Base-by-base conservation (phyloP, 2,329 filamentous ascomycete species). In the Nemania diffusa region DNA sequence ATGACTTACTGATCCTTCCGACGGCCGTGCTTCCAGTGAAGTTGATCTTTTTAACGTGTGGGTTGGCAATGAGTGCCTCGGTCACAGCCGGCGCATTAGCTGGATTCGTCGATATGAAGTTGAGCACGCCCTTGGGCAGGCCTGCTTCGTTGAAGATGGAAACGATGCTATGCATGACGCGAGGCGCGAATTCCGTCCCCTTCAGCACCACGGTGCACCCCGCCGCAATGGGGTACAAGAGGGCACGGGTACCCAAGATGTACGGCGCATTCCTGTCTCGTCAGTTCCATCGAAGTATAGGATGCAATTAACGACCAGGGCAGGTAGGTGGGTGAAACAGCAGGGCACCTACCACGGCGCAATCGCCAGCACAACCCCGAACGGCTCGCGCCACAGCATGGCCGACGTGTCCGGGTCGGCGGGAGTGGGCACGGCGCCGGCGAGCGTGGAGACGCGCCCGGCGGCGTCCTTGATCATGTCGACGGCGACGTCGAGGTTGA, bases 281-380 rank as follows among this genome's bases (percentile, higher is more conserved):
- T 65, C 13, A 64, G 22, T n/a, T n/a, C n/a, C n/a, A n/a, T n/a
- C n/a, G n/a, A n/a, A n/a, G n/a, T n/a, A n/a, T n/a, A n/a, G n/a
- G n/a, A n/a, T n/a, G n/a, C n/a, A n/a, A n/a, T n/a, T n/a, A n/a
- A n/a, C n/a, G n/a, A n/a, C n/a, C n/a, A n/a, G n/a, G n/a, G n/a
- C n/a, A n/a, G n/a, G n/a, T n/a, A n/a, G n/a, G n/a, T n/a, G n/a
- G n/a, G n/a, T n/a, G n/a, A n/a, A n/a, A n/a, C n/a, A n/a, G n/a
- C n/a, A n/a, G n/a, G n/a, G 9, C 1, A 62, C 81, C 73, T 82
- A 94, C 93, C 93, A 97, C 9, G 93, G 92, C 2, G 91, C 92
- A 78, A 97, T 93, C 2, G 88, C 90, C 32, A 97, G 81, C 17
- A 94, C 84, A 7, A 96, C 92, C 1, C 93, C 93, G 73, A 88